A percentile compares a stretch with the other conserved stretches of the same genome.
Evolutionary conservation across 805 yeast species (phyloP).

Genomic region (Pichia rugopelliculosa): DNA sequence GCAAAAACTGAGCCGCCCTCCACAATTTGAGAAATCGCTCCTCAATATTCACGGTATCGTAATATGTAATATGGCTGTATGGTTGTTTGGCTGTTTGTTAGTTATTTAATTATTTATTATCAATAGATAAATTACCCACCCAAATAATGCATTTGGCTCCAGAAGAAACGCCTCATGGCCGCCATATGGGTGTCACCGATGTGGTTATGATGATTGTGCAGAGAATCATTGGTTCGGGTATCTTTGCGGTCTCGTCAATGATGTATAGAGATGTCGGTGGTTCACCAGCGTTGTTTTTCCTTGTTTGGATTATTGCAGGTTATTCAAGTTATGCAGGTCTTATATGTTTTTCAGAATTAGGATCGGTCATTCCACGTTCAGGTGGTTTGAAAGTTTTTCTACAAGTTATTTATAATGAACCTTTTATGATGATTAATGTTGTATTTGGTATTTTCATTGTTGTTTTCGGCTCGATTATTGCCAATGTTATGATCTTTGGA

Average conservation of each 20-base stretch:
- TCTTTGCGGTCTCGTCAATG: constrained; percentile 64
- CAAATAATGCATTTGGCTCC: constrained; percentile 20
- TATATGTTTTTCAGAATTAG: constrained; percentile 60
- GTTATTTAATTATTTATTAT: too few species aligned
- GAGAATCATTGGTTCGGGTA: constrained; percentile 71
- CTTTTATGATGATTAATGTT: constrained; percentile 45
- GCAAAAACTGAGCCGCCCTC: too few species aligned
- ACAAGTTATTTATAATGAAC: constrained; percentile 58
- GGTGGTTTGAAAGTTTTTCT: constrained; percentile 73
- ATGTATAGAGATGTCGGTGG: constrained; percentile 64
- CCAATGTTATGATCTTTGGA: constrained; percentile 49
- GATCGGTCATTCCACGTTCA: constrained; percentile 61
- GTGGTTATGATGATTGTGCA: constrained; percentile 59
- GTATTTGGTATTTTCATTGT: constrained; percentile 40
- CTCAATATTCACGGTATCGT: too few species aligned
- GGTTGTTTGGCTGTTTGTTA: too few species aligned
- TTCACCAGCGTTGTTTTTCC: constrained; percentile 50
- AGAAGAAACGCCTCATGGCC: constrained; percentile 62
- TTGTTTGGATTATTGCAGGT: constrained; percentile 59
- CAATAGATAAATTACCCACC: too few species aligned
- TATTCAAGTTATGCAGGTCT: constrained; percentile 59
- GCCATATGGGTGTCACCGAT: constrained; percentile 65
- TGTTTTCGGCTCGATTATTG: constrained; percentile 43
- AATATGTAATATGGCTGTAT: too few species aligned
- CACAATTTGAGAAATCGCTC: too few species aligned